These are phyloP conservation scores for Geranium rotundifolium DNA, from an alignment of 345 rosid species.

Conservation along the genomic window DNA sequence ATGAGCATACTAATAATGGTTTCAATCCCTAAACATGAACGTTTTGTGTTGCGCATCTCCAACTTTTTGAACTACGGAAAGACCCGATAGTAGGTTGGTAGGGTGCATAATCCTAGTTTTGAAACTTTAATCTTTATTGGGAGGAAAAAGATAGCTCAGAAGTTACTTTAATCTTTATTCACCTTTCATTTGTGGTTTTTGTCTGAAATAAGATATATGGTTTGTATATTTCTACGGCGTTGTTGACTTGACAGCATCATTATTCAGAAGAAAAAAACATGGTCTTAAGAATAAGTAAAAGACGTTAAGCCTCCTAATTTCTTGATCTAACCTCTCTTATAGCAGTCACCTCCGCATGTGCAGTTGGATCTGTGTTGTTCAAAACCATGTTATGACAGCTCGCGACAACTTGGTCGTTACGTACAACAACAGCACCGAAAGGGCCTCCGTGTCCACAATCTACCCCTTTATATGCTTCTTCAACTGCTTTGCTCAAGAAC, in stretches of 20 bases:
- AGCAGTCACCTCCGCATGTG: slow-evolving; percentile 94
- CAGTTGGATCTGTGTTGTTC: slow-evolving; percentile 78
- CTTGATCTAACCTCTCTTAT: slow-evolving; percentile 65
- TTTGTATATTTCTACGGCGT: too few species aligned
- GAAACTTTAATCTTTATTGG: too few species aligned
- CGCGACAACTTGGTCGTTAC: slow-evolving; percentile 56
- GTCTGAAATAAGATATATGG: too few species aligned
- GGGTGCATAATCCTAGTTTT: too few species aligned
- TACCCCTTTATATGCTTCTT: slow-evolving; percentile 94
- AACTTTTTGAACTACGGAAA: not conserved
- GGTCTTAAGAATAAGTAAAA: too few species aligned
- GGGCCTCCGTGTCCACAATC: slow-evolving; percentile 97
- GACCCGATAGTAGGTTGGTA: too few species aligned
- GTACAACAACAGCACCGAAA: slow-evolving; percentile 92
- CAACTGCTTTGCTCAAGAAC: slow-evolving; percentile 73
- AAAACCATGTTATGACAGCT: slow-evolving; percentile 96
- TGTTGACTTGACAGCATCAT: too few species aligned
- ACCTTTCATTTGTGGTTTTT: too few species aligned
- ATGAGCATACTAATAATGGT: not conserved
- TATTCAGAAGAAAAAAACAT: too few species aligned
- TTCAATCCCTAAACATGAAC: not conserved
- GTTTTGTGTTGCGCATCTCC: not conserved
- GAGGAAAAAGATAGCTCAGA: too few species aligned
- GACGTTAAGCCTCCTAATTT: too few species aligned
- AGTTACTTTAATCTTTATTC: too few species aligned